phyloP scores from a whole-genome alignment of 73 alveolate species.

The Tetrahymena borealis region DNA sequence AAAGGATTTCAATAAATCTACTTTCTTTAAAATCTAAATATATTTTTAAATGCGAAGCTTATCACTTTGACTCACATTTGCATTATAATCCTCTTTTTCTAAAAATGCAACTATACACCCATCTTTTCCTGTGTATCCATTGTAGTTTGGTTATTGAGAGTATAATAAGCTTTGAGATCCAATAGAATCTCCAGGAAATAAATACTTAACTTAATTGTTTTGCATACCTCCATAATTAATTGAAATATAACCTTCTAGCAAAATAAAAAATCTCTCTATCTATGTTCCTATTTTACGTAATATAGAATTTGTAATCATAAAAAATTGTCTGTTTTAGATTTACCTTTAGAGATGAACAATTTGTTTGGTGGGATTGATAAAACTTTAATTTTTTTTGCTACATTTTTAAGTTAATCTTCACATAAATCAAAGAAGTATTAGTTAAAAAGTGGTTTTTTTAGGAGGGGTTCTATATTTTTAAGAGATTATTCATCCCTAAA shows the following conservation, averaged over 20 bases:
- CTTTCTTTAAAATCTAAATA: not conserved
- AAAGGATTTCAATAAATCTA: not conserved
- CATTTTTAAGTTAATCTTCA: not conserved
- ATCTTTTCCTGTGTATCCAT: not conserved
- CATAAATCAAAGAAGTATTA: not conserved
- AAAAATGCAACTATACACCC: not conserved
- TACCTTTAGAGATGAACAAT: not conserved
- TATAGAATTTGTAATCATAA: not conserved
- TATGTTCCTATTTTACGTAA: not conserved
- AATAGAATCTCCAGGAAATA: not conserved
- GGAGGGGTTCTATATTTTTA: not conserved
- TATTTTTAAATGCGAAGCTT: not conserved
- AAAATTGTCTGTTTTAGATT: not conserved
- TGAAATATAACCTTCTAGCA: not conserved
- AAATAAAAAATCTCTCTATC: not conserved
- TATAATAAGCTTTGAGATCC: not conserved
- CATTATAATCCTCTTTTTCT: not conserved
- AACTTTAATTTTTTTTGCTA: not conserved
- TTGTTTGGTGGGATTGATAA: not conserved
- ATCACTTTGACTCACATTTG: not conserved
- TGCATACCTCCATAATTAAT: not conserved
- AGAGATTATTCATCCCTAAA: not conserved
- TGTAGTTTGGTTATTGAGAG: not conserved
- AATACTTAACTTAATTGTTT: not conserved
- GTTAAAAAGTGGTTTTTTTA: not conserved